Conservation (phyloP, 1,284 basidiomycete genomes). For the Apiotrichum gracile region DNA sequence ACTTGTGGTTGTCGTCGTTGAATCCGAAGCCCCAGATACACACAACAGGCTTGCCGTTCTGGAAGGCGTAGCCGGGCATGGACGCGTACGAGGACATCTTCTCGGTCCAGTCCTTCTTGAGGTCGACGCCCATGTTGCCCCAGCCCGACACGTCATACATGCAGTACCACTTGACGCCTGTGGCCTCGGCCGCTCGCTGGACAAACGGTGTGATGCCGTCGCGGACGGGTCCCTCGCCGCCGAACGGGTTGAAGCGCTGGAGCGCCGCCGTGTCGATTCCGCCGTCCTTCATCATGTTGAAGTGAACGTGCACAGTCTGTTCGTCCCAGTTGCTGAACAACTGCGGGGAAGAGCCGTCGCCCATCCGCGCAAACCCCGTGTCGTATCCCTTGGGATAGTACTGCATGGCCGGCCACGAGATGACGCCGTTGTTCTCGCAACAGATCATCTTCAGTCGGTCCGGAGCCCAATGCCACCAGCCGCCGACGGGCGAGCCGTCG, state of each 20-base stretch:
- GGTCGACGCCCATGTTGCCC: constrained; percentile 7
- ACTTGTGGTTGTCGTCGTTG: constrained; percentile 13
- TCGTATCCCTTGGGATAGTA: constrained; percentile 10
- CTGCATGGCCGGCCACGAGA: constrained; percentile 17
- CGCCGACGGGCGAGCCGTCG: constrained; percentile 12
- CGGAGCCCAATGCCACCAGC: constrained; percentile 18
- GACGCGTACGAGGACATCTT: constrained; percentile 9
- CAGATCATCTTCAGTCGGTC: constrained; percentile 2
- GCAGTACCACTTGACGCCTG: constrained; percentile 17
- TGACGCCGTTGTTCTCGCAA: constrained; percentile 9
- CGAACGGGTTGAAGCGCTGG: constrained; percentile 18
- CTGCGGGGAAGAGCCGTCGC: constrained; percentile 3
- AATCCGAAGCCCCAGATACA: constrained; percentile 20
- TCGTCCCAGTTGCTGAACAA: constrained; percentile 14
- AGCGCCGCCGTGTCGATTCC: constrained; percentile 18
- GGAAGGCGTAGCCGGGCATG: constrained; percentile 8
- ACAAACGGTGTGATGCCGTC: constrained; percentile 9
- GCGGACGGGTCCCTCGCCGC: constrained; percentile 15
- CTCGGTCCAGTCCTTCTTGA: constrained; percentile 11
- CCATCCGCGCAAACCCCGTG: not conserved
- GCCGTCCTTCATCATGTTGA: constrained; percentile 13
- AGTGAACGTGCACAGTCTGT: constrained; percentile 10
- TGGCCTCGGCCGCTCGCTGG: constrained; percentile 3
- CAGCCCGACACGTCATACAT: constrained; percentile 18
- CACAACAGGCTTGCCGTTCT: constrained; percentile 17